These are phyloP conservation scores for Pulveroboletus sp. DNA, from an alignment of 768 basidiomycete genomes.

Conservation along the genomic window DNA sequence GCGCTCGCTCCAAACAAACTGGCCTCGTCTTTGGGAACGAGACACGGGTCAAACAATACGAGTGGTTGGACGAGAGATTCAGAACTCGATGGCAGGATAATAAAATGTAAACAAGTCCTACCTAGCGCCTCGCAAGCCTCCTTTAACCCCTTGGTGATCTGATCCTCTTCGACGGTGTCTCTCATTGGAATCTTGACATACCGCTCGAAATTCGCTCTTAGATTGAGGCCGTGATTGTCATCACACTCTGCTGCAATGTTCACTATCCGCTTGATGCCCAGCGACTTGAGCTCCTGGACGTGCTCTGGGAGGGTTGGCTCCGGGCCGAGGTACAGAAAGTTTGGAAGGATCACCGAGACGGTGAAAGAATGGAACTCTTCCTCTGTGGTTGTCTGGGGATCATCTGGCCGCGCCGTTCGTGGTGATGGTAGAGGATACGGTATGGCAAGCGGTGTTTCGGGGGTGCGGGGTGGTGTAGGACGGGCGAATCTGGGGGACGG, in stretches of 20 bases:
- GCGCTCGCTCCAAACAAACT: constrained; percentile 83
- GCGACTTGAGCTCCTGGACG: constrained; percentile 63
- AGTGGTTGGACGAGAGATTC: constrained; percentile 1
- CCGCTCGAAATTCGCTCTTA: constrained; percentile 73
- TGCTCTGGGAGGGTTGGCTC: constrained; percentile 77
- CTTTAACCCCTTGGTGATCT: constrained; percentile 74
- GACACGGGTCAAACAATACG: constrained; percentile 5
- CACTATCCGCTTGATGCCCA: constrained; percentile 84
- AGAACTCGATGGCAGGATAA: not conserved
- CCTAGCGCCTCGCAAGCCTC: constrained; percentile 87
- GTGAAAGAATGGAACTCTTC: constrained; percentile 66
- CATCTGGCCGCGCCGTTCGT: constrained; percentile 60
- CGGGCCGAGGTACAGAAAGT: constrained; percentile 89
- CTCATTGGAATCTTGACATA: constrained; percentile 90
- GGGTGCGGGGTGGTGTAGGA: constrained; percentile 38
- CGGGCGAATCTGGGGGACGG: constrained; percentile 22
- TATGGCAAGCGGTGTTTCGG: constrained; percentile 35
- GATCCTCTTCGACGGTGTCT: constrained; percentile 93
- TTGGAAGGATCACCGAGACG: constrained; percentile 89
- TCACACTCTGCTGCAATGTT: constrained; percentile 93
- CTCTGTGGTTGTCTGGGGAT: constrained; percentile 20
- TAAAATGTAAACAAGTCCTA: constrained; percentile 39
- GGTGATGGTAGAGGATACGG: constrained; percentile 43
- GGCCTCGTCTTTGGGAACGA: constrained; percentile 70
- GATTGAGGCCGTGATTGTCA: constrained; percentile 68